Conservation (phyloP, 768 basidiomycete species). For the Pulveroboletus sp. region DNA sequence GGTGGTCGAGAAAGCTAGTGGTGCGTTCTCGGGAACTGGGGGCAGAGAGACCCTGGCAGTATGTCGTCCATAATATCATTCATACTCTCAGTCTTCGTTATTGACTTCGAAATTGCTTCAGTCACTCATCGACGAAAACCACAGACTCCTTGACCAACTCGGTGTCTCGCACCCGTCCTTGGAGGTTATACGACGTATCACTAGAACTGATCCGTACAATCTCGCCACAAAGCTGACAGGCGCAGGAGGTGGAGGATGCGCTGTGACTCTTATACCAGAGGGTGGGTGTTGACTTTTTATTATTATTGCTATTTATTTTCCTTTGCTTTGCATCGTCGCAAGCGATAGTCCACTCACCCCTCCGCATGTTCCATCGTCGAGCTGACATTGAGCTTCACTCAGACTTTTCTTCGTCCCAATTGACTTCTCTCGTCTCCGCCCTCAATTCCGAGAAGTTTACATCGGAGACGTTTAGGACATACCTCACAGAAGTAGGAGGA, state of each 20-base stretch:
- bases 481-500: conserved; percentile 91
- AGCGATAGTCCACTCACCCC: neutral
- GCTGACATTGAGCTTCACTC: neutral
- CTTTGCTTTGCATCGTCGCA: neutral
- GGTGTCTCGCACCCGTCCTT: conserved; percentile 89
- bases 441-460: conserved; percentile 38
- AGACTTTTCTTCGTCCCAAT: conserved; percentile 66
- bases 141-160: conserved; percentile 73
- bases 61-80: conserved; percentile 29
- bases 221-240: conserved; percentile 95
- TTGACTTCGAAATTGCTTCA: conserved; percentile 26
- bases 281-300: conserved; percentile 43
- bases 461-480: conserved; percentile 40
- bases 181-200: conserved; percentile 75
- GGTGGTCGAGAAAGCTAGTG: conserved; percentile 79
- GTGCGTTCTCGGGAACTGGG: conserved; percentile 58
- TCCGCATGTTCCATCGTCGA: neutral
- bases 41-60: conserved; percentile 42
- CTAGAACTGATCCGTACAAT: conserved; percentile 55
- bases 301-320: neutral
- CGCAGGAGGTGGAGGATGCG: conserved; percentile 97
- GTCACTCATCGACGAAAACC: conserved; percentile 87
- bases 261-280: conserved; percentile 92
- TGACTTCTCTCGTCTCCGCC: conserved; percentile 53
- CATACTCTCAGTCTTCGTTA: neutral